Evolutionary conservation across 352 stramenopile species (phyloP).

Genomic region (Pythium scleroteichum): DNA sequence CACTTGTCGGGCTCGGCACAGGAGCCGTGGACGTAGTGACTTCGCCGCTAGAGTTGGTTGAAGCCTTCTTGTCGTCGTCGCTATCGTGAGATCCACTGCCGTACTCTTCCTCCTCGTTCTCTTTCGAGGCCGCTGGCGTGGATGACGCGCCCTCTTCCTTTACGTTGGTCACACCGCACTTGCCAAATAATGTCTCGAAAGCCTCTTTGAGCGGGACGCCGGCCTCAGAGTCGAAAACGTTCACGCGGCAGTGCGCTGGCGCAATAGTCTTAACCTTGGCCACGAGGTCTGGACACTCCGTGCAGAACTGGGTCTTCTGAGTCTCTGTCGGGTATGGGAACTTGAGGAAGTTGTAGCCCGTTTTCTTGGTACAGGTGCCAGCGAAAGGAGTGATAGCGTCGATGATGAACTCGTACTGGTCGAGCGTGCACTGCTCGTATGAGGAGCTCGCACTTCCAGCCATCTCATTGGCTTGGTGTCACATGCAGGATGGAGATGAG

Average conservation of each 20-base stretch:
- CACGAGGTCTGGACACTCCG: constrained; percentile 2
- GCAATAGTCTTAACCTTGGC: constrained; percentile 1
- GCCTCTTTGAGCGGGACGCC: neutral
- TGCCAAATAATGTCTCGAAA: constrained; percentile 3
- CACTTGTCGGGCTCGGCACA: neutral
- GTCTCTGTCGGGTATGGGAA: neutral
- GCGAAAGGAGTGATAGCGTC: neutral
- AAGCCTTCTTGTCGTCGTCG: neutral
- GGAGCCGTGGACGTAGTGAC: neutral
- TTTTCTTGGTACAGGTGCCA: constrained; percentile 1
- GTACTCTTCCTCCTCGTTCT: neutral
- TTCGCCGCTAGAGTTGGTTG: neutral
- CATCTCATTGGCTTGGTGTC: too few species aligned
- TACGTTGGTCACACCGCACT: constrained; percentile 5
- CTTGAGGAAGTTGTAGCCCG: neutral
- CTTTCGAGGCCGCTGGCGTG: too few species aligned
- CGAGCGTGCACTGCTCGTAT: neutral
- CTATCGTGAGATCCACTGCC: constrained; percentile 3
- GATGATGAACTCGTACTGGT: constrained; percentile 2
- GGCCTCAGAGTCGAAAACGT: neutral
- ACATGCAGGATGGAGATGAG: too few species aligned
- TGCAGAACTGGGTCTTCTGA: constrained; percentile 1
- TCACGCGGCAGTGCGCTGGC: neutral
- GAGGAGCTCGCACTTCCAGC: too few species aligned
- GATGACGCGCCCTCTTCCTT: neutral